Evolutionary conservation across 768 basidiomycete species (phyloP), one percentile per base, ranked within the genome.

Genomic region (Imleria badia): DNA sequence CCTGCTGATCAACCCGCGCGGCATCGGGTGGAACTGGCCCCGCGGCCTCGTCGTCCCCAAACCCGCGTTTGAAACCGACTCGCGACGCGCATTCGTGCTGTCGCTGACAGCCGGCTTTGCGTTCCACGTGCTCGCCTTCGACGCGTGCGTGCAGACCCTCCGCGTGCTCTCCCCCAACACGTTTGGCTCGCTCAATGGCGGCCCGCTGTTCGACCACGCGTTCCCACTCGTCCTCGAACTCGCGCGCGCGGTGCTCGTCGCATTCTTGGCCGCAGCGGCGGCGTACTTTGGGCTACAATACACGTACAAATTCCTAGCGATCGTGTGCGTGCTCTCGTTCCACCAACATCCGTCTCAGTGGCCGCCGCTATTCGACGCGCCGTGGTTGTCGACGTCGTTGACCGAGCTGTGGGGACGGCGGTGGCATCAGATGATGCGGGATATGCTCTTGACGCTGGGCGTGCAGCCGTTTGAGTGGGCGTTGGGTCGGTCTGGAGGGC

Each of bases 351-450:
- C 78, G 0, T 70, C 71, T 1, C 74, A 82, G 47, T 87, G 85
- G 83, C 87, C 86, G 0, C 86, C 83, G 0, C 51, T 82, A 5
- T 87, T 87, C 67, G 67, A 79, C 47, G 39, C 70, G 10, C 87
- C 86, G 3, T 88, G 81, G 79, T 45, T 63, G 19, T 66, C 82
- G 10, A 80, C 80, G 3, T 86, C 84, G 11, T 62, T 89, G 44
- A 71, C 73, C 41, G 79, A 86, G 6, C 80, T 85, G 48, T 89
- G 87, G 87, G 73, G 78, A 0, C 66, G 58, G 44, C 73, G 82
- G 26, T 89, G 86, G 87, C 87, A 89, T 61, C 85, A 87, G 54
- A 52, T 83, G 15, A 82, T 87, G 65, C 77, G 86, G 5, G 76
- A 82, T 45, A 63, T 73, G 31, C 82, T 89, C 56, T 64, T 85